phyloP scores from a whole-genome alignment of 805 yeast genomes.

The Ogataea methylovora region DNA sequence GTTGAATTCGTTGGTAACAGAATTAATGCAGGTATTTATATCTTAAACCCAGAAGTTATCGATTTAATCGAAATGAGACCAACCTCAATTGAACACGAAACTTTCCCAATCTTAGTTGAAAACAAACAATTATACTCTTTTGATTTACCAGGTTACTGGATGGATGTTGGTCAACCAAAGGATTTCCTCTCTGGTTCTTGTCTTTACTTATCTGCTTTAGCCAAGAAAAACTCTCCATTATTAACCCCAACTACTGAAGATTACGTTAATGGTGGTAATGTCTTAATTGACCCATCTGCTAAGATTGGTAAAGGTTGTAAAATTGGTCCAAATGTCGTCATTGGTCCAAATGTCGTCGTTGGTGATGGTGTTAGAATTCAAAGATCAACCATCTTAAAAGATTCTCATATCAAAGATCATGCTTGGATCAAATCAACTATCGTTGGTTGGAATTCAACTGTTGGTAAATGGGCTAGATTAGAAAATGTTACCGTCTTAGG shows the following conservation, averaged over 20 bases:
- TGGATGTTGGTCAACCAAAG: slow-evolving; percentile 99
- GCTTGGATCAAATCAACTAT: slow-evolving; percentile 97
- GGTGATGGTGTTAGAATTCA: slow-evolving; percentile 99
- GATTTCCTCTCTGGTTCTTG: slow-evolving; percentile 96
- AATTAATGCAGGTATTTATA: slow-evolving; percentile 98
- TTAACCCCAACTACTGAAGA: slow-evolving; percentile 56
- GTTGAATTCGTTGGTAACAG: slow-evolving; percentile 99
- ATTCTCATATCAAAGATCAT: slow-evolving; percentile 91
- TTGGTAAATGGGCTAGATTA: slow-evolving; percentile 98
- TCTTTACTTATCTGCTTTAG: slow-evolving; percentile 77
- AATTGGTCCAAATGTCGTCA: slow-evolving; percentile 96
- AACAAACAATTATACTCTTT: slow-evolving; percentile 84
- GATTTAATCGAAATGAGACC: slow-evolving; percentile 97
- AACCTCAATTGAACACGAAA: slow-evolving; percentile 98
- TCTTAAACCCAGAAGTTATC: slow-evolving; percentile 94
- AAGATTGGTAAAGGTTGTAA: slow-evolving; percentile 86
- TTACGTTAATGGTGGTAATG: slow-evolving; percentile 85
- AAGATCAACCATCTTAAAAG: slow-evolving; percentile 86
- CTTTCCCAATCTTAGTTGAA: slow-evolving; percentile 95
- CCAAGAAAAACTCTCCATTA: slow-evolving; percentile 68
- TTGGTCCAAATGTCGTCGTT: slow-evolving; percentile 92
- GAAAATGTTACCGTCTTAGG: slow-evolving; percentile 97
- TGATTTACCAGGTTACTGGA: slow-evolving; percentile 99
- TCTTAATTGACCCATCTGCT: slow-evolving; percentile 90
- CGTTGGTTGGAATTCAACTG: slow-evolving; percentile 98